Evolutionary conservation across 768 basidiomycete genomes (phyloP).

Genomic region (Hydnum rufescens): DNA sequence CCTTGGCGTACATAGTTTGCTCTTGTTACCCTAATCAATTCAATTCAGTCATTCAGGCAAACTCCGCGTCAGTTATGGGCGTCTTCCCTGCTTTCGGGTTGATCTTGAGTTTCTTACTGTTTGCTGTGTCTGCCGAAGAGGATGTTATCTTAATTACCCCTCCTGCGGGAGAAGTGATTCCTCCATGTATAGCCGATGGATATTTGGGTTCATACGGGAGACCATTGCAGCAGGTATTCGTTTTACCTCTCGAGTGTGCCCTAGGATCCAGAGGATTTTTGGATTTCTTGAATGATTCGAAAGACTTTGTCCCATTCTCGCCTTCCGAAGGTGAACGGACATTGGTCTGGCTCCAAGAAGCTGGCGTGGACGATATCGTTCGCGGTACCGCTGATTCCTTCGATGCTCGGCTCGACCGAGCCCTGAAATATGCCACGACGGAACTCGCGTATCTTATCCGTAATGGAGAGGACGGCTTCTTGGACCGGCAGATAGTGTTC

Average conservation of each 20-base stretch:
- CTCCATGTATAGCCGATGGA: slow-evolving; percentile 3
- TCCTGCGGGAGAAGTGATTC: no score
- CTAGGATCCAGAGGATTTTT: no score
- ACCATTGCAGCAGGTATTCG: slow-evolving; percentile 14
- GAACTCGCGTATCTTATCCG: background rate
- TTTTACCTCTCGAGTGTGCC: slow-evolving; percentile 1
- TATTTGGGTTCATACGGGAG: slow-evolving; percentile 11
- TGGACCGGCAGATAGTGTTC: slow-evolving; percentile 2
- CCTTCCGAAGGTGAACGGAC: background rate
- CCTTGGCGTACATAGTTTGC: slow-evolving; percentile 12
- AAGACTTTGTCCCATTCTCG: slow-evolving; percentile 3
- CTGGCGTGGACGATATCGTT: slow-evolving; percentile 14
- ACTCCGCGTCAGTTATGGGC: no score
- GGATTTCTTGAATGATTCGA: background rate
- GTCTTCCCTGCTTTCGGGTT: no score
- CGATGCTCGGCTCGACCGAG: slow-evolving; percentile 2
- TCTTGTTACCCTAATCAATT: no score
- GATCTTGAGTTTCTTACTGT: no score
- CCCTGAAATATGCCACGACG: background rate
- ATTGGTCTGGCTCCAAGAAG: slow-evolving; percentile 20
- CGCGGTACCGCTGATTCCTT: slow-evolving; percentile 4
- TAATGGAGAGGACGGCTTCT: no score
- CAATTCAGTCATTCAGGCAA: no score
- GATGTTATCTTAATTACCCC: no score
- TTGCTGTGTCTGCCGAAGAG: no score